Percentiles rank a stretch among this genome's conserved stretches.
These are phyloP conservation scores for Diatrype stigma DNA, from an alignment of 2,329 filamentous ascomycete species.

Conservation along the genomic window DNA sequence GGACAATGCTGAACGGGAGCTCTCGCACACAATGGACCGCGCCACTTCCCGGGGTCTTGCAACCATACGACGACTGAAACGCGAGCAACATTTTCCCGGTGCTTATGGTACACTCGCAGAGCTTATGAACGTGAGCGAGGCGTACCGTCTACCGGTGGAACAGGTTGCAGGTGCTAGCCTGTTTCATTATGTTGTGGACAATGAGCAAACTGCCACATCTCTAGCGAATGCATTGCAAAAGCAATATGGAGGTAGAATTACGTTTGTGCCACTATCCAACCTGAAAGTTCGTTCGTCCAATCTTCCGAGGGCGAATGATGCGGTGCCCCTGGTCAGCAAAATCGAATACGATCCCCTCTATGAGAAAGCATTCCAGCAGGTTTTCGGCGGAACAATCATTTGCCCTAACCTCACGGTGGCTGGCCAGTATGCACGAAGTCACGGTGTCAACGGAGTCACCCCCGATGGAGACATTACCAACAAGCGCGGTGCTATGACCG, in stretches of 20 bases:
- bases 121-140: conserved; percentile 79
- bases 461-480: conserved; percentile 92
- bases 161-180: conserved; percentile 88
- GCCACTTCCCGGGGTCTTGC: conserved; percentile 82
- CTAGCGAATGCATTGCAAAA: conserved; percentile 76
- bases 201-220: conserved; percentile 77
- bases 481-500: conserved; percentile 91
- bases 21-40: conserved; percentile 84
- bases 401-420: conserved; percentile 87
- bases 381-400: conserved; percentile 93
- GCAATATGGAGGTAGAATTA: conserved; percentile 79
- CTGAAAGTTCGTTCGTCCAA: conserved; percentile 68
- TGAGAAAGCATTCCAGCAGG: conserved; percentile 84
- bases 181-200: conserved; percentile 95
- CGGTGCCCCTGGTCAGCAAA: conserved; percentile 81
- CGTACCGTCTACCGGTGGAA: conserved; percentile 84
- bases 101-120: conserved; percentile 92
- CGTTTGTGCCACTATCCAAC: conserved; percentile 89
- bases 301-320: conserved; percentile 81
- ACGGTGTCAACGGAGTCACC: conserved; percentile 89
- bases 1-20: conserved; percentile 69
- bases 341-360: conserved; percentile 73
- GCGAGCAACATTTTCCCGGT: conserved; percentile 73
- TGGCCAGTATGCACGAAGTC: conserved; percentile 85
- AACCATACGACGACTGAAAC: conserved; percentile 79